Percentiles rank a stretch among this genome's conserved stretches.
phyloP scores from a whole-genome alignment of 495 filamentous ascomycete species.

The Copromyces sp. region DNA sequence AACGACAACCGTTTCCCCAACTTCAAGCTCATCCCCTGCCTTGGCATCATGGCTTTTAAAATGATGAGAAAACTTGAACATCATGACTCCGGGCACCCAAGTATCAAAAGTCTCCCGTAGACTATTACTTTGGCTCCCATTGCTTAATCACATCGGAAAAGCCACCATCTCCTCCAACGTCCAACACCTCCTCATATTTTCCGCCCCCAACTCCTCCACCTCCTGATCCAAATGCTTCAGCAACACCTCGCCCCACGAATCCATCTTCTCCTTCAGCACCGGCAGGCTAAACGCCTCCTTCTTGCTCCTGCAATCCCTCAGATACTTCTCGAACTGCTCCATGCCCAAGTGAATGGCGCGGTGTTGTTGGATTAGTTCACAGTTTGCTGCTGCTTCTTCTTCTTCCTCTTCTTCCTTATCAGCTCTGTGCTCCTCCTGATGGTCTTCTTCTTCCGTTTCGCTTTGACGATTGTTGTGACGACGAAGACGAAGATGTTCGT shows the following conservation, averaged over 20 bases:
- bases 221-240: slow-evolving; percentile 68
- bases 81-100: background rate
- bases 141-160: slow-evolving; percentile 50
- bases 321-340: slow-evolving; percentile 60
- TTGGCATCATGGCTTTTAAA: background rate
- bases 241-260: slow-evolving; percentile 52
- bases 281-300: slow-evolving; percentile 58
- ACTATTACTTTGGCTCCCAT: background rate
- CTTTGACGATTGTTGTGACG: background rate
- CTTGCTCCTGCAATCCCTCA: slow-evolving; percentile 51
- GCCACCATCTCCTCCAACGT: slow-evolving; percentile 60
- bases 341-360: slow-evolving; percentile 70
- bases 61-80: background rate
- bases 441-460: background rate
- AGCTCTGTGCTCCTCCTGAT: background rate
- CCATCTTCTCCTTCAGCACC: slow-evolving; percentile 61
- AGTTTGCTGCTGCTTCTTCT: slow-evolving; percentile 6
- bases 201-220: slow-evolving; percentile 57
- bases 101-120: too few relatives aligned
- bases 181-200: slow-evolving; percentile 87
- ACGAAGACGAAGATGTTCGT: background rate
- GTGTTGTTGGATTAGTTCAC: slow-evolving; percentile 67
- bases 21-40: background rate
- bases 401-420: background rate
- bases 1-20: background rate